Evolutionary conservation across 2,329 filamentous ascomycete species (phyloP).

Genomic region (Curvularia hawaiiensis): DNA sequence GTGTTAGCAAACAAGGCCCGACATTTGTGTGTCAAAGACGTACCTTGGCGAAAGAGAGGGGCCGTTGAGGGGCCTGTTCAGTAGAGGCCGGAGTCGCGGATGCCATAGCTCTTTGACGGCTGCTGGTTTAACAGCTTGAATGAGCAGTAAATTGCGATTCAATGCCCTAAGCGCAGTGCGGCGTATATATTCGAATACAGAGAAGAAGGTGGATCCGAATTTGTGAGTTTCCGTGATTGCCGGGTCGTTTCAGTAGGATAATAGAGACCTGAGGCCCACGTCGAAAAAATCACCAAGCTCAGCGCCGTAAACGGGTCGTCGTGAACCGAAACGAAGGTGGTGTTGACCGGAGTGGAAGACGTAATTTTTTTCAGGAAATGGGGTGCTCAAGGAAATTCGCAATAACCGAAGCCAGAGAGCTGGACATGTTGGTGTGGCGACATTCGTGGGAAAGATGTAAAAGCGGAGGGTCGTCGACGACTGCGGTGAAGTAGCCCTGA

Average conservation of each 20-base stretch:
- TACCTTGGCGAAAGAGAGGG: slow-evolving; percentile 77
- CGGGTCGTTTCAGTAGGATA: slow-evolving; percentile 1
- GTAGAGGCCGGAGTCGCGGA: slow-evolving; percentile 37
- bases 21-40: slow-evolving; percentile 20
- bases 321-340: slow-evolving; percentile 38
- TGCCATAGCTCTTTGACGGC: slow-evolving; percentile 32
- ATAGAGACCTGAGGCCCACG: slow-evolving; percentile 9
- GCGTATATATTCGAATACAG: slow-evolving; percentile 7
- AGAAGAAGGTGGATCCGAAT: slow-evolving; percentile 2
- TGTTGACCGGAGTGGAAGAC: slow-evolving; percentile 32
- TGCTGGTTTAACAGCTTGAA: slow-evolving; percentile 14
- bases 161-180: slow-evolving; percentile 10
- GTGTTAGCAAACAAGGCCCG: slow-evolving; percentile 18
- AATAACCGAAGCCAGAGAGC: slow-evolving; percentile 51
- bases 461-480: slow-evolving; percentile 21
- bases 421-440: slow-evolving; percentile 58
- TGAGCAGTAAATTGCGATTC: slow-evolving; percentile 14
- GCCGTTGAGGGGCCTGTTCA: slow-evolving; percentile 52
- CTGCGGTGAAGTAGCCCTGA: slow-evolving; percentile 23
- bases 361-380: slow-evolving; percentile 48
- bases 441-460: slow-evolving; percentile 43
- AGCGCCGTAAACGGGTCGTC: slow-evolving; percentile 31
- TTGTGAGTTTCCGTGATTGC: background rate
- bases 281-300: slow-evolving; percentile 28
- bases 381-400: slow-evolving; percentile 60